Conservation (phyloP, 306 rosid species). For the Trifolium subterraneum region DNA sequence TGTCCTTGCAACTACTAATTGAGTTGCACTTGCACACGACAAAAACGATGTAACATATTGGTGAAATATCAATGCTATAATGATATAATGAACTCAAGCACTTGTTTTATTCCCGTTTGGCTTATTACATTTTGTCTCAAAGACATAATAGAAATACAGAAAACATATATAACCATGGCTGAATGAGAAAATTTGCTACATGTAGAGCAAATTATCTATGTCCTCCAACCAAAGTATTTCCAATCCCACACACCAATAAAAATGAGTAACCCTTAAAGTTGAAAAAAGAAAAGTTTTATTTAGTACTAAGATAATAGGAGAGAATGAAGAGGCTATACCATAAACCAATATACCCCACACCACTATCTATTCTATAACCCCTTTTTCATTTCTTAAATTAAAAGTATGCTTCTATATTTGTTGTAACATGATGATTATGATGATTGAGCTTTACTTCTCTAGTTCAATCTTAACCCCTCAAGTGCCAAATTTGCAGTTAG, state of each 20-base stretch:
- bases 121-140: conserved; percentile 40
- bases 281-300: conserved; percentile 31
- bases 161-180: conserved; percentile 33
- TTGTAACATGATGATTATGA: not conserved
- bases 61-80: not conserved
- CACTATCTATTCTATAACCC: conserved; percentile 57
- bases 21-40: not conserved
- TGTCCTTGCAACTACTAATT: too few relatives aligned
- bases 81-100: not conserved
- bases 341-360: conserved; percentile 47
- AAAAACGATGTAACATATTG: not conserved
- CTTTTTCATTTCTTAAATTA: conserved; percentile 46
- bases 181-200: conserved; percentile 45
- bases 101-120: not conserved
- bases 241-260: conserved; percentile 38
- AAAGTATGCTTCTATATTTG: conserved; percentile 41
- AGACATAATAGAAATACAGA: conserved; percentile 37
- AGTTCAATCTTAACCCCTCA: conserved; percentile 65
- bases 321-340: conserved; percentile 47
- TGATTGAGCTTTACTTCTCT: conserved; percentile 37
- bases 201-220: conserved; percentile 39
- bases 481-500: conserved; percentile 74
- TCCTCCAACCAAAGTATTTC: conserved; percentile 15
- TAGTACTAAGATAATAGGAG: conserved; percentile 40
- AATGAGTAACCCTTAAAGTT: conserved; percentile 1